phyloP scores from a whole-genome alignment of 495 filamentous ascomycete species.

The Penicillium cinerascens region DNA sequence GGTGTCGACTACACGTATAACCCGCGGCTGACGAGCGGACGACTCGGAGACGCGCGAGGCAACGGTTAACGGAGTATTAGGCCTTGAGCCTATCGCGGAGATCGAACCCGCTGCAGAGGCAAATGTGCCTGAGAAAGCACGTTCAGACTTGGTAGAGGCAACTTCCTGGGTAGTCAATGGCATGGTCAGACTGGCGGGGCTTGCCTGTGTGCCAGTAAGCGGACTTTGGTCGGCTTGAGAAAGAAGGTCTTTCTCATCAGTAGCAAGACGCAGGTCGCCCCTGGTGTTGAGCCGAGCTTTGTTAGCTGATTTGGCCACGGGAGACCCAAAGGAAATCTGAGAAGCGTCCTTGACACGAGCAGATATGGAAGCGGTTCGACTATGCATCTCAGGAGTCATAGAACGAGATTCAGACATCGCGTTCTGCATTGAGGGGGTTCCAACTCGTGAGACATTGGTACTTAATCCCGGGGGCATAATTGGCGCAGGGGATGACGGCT shows the following conservation, averaged over 20 bases:
- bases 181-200: constrained; percentile 33
- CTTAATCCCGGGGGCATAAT: constrained; percentile 33
- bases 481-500: constrained; percentile 32
- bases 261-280: constrained; percentile 17
- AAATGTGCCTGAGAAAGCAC: constrained; percentile 12
- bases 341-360: constrained; percentile 34
- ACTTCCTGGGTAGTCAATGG: constrained; percentile 21
- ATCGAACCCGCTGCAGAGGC: constrained; percentile 16
- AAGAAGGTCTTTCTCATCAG: constrained; percentile 19
- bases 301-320: constrained; percentile 35
- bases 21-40: constrained; percentile 45
- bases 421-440: constrained; percentile 26
- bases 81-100: constrained; percentile 30
- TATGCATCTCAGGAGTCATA: constrained; percentile 19
- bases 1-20: constrained; percentile 68
- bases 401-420: constrained; percentile 12
- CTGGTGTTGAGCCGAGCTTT: constrained; percentile 30
- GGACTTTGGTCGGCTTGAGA: constrained; percentile 18
- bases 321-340: constrained; percentile 43
- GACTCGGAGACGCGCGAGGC: constrained; percentile 48
- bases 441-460: constrained; percentile 22
- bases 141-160: constrained; percentile 21
- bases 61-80: constrained; percentile 38
- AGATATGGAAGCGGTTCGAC: constrained; percentile 5
- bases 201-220: constrained; percentile 19